Evolutionary conservation across 345 rosid species (phyloP).

Genomic region (Boechera retrofracta): DNA sequence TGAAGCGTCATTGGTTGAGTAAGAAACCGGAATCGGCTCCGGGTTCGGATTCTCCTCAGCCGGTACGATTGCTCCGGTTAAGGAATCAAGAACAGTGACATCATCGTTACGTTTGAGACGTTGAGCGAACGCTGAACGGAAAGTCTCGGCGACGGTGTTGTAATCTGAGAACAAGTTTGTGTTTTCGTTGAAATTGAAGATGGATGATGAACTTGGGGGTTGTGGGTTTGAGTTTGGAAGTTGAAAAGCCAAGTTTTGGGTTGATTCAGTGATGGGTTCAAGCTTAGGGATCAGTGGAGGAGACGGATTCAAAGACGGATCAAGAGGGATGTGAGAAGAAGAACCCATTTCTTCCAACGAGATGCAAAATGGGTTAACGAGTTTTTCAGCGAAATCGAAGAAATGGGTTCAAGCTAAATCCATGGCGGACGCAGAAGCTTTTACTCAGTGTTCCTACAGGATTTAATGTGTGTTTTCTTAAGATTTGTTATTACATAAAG

Average conservation of each 20-base stretch:
- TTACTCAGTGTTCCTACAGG: not conserved
- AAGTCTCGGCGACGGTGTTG: constrained; percentile 58
- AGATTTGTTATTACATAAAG: too few relatives aligned
- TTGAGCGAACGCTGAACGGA: constrained; percentile 63
- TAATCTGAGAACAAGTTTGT: constrained; percentile 56
- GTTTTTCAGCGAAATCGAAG: not conserved
- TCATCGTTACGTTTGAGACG: constrained; percentile 50
- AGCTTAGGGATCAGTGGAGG: constrained; percentile 5
- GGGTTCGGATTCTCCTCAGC: constrained; percentile 34
- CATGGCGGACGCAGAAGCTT: not conserved
- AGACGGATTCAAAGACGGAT: not conserved
- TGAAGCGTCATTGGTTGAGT: not conserved
- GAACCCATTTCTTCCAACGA: constrained; percentile 1
- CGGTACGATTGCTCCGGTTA: constrained; percentile 66
- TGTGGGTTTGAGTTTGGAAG: constrained; percentile 45
- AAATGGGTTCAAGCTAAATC: not conserved
- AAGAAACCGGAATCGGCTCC: constrained; percentile 13
- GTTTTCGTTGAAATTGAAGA: not conserved
- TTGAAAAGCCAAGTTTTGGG: not conserved
- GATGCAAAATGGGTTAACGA: not conserved
- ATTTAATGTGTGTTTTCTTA: too few relatives aligned
- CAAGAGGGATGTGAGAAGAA: not conserved
- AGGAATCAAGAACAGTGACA: constrained; percentile 49
- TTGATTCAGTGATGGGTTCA: constrained; percentile 22
- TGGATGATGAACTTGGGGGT: constrained; percentile 1